These are phyloP conservation scores for Fraxinus americana DNA, from an alignment of 257 asterid genomes.

Conservation along the genomic window DNA sequence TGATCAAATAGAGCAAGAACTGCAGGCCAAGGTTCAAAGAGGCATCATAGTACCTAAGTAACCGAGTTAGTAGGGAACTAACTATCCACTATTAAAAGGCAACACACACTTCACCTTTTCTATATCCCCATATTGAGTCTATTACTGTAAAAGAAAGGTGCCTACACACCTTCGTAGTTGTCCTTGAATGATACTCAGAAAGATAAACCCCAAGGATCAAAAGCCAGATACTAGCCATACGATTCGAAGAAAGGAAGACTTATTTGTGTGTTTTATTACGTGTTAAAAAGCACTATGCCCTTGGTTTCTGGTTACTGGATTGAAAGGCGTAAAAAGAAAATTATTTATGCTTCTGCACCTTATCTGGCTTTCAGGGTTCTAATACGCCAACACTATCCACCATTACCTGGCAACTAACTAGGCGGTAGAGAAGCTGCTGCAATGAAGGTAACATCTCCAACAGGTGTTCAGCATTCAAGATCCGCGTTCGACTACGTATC, in stretches of 20 bases:
- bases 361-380: background rate
- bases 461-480: constrained; percentile 51
- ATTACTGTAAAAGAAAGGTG: no score
- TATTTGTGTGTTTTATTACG: background rate
- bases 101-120: no score
- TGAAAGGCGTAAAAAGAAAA: background rate
- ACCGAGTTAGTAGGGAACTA: no score
- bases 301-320: background rate
- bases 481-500: constrained; percentile 54
- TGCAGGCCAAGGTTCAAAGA: background rate
- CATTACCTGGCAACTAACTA: constrained; percentile 75
- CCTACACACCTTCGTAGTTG: no score
- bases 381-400: background rate
- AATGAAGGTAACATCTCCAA: constrained; percentile 74
- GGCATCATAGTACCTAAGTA: background rate
- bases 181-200: background rate
- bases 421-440: constrained; percentile 81
- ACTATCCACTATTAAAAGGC: no score
- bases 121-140: no score
- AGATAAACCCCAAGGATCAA: background rate
- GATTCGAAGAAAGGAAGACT: no score
- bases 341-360: background rate
- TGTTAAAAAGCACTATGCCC: background rate
- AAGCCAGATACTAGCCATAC: background rate
- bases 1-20: background rate